These are phyloP conservation scores for Graphilbum fragrans DNA, from an alignment of 2,329 filamentous ascomycete genomes.

Conservation along the genomic window DNA sequence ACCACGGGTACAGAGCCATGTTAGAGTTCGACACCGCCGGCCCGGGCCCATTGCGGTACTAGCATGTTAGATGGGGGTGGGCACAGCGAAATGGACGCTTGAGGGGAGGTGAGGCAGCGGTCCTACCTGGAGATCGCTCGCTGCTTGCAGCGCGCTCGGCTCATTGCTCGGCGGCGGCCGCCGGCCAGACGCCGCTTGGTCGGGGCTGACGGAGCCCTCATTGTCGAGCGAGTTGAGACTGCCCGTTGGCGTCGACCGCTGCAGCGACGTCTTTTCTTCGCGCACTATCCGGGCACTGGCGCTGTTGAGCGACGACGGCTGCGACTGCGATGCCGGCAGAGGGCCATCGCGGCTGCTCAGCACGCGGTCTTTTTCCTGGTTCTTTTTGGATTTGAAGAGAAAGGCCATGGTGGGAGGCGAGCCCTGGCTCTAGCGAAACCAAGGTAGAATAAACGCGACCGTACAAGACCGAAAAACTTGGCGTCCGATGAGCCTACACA, in stretches of 20 bases:
- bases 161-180: conserved; percentile 37
- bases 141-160: conserved; percentile 22
- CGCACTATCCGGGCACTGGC: conserved; percentile 33
- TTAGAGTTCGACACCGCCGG: conserved; percentile 44
- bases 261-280: conserved; percentile 41
- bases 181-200: conserved; percentile 49
- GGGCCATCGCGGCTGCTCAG: conserved; percentile 42
- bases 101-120: background rate
- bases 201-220: conserved; percentile 43
- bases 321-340: conserved; percentile 24
- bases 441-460: too few species aligned
- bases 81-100: background rate
- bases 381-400: conserved; percentile 73
- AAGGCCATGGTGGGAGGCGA: conserved; percentile 71
- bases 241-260: conserved; percentile 62
- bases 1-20: conserved; percentile 88
- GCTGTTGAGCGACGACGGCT: conserved; percentile 33
- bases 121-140: conserved; percentile 9
- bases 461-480: too few species aligned
- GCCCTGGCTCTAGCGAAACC: too few species aligned
- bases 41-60: conserved; percentile 46
- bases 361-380: conserved; percentile 54
- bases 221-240: conserved; percentile 64
- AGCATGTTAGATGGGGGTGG: conserved; percentile 7
- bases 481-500: too few species aligned